phyloP scores from a whole-genome alignment of 2,329 filamentous ascomycete genomes.

The Fusarium sambucinum region DNA sequence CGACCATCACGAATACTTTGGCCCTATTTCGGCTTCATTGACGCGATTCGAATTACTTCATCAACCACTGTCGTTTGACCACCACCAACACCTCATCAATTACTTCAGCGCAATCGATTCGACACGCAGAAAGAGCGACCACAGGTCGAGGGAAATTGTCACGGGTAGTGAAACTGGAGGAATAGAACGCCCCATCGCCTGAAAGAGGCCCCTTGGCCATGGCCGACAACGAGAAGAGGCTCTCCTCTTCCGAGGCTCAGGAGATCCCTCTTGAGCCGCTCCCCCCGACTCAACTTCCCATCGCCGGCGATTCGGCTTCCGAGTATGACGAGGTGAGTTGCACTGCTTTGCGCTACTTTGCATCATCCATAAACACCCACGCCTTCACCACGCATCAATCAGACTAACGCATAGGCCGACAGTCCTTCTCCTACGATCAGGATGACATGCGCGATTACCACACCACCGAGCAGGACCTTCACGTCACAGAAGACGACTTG shows the following conservation, averaged over 20 bases:
- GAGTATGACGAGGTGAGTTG: slow-evolving; percentile 47
- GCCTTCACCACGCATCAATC: neutral
- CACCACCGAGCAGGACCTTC: slow-evolving; percentile 55
- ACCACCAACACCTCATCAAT: neutral
- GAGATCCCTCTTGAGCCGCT: slow-evolving; percentile 36
- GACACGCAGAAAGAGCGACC: slow-evolving; percentile 21
- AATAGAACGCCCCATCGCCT: slow-evolving; percentile 33
- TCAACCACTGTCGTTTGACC: slow-evolving; percentile 1
- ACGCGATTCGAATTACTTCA: slow-evolving; percentile 12
- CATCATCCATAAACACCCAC: neutral
- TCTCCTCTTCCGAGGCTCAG: slow-evolving; percentile 34
- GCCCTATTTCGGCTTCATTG: neutral
- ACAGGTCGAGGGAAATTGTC: slow-evolving; percentile 14
- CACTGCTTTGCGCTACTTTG: slow-evolving; percentile 6
- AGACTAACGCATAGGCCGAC: slow-evolving; percentile 16
- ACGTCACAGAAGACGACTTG: slow-evolving; percentile 61
- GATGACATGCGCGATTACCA: slow-evolving; percentile 52
- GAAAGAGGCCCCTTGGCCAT: slow-evolving; percentile 48
- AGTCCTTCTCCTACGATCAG: slow-evolving; percentile 57
- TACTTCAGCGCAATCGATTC: slow-evolving; percentile 13
- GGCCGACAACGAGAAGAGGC: slow-evolving; percentile 50
- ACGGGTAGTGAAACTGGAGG: slow-evolving; percentile 36
- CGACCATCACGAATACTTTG: neutral
- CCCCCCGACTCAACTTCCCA: slow-evolving; percentile 33
- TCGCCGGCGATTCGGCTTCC: slow-evolving; percentile 40